Evolutionary conservation across 2,329 filamentous ascomycete species (phyloP).

Genomic region (Helminthosporium solani): DNA sequence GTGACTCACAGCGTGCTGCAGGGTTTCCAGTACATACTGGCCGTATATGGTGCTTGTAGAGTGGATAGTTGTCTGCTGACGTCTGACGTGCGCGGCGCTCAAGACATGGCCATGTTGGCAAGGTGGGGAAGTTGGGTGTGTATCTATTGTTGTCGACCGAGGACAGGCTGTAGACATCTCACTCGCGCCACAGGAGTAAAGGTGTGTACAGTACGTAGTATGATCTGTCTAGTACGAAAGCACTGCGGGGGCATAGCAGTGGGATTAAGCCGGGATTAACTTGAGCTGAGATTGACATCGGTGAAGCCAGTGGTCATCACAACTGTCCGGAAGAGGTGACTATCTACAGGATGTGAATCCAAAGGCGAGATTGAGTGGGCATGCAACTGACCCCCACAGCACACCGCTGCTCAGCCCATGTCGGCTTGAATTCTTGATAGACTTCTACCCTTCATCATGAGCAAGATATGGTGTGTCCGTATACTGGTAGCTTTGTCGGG

Average conservation of each 20-base stretch:
- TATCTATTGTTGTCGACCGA: too few relatives aligned
- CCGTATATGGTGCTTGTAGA: constrained; percentile 10
- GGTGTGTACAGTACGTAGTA: too few relatives aligned
- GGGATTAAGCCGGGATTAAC: too few relatives aligned
- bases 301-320: not conserved
- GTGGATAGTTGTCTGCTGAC: not conserved
- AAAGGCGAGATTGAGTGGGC: too few relatives aligned
- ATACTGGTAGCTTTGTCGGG: not conserved
- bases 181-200: too few relatives aligned
- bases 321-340: not conserved
- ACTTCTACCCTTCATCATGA: not conserved
- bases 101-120: not conserved
- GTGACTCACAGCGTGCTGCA: constrained; percentile 5
- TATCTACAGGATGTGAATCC: too few relatives aligned
- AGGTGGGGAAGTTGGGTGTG: not conserved
- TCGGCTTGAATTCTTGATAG: not conserved
- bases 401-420: not conserved
- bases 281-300: not conserved
- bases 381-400: not conserved
- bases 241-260: too few relatives aligned
- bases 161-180: too few relatives aligned
- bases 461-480: too few relatives aligned
- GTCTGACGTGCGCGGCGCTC: not conserved
- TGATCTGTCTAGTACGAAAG: too few relatives aligned
- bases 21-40: constrained; percentile 8